These are phyloP conservation scores for Agaricus blazei DNA, from an alignment of 768 basidiomycete genomes.

Conservation along the genomic window DNA sequence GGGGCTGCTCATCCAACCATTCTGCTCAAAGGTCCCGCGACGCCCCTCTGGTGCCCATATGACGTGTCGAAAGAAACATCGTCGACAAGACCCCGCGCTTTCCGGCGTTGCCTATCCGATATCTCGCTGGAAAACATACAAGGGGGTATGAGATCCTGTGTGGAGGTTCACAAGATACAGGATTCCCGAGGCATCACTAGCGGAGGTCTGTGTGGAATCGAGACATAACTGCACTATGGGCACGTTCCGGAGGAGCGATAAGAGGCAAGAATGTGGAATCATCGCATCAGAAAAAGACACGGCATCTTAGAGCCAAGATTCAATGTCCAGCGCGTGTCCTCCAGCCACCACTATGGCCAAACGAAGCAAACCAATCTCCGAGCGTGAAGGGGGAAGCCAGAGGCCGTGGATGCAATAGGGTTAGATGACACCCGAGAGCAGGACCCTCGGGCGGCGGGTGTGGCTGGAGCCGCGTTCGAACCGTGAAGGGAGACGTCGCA, in stretches of 20 bases:
- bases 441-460: constrained; percentile 3
- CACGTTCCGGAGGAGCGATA: constrained; percentile 8
- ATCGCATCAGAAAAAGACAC: background rate
- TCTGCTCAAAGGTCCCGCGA: background rate
- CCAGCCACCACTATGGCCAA: constrained; percentile 6
- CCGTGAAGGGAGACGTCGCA: constrained; percentile 4
- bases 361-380: background rate
- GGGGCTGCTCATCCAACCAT: background rate
- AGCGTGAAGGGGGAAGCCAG: background rate
- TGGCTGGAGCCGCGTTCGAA: constrained; percentile 6
- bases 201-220: constrained; percentile 6
- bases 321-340: background rate
- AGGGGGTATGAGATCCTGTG: background rate
- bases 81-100: constrained; percentile 6
- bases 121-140: constrained; percentile 1
- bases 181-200: constrained; percentile 7
- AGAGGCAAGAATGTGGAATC: background rate
- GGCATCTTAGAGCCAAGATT: background rate
- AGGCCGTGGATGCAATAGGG: background rate
- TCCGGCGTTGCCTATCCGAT: constrained; percentile 3
- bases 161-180: background rate
- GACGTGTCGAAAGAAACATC: background rate
- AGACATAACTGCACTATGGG: background rate
- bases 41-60: constrained; percentile 2
- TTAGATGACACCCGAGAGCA: constrained; percentile 9